These are phyloP conservation scores for Fraxinus quadrangulata DNA, from an alignment of 257 asterid species.

Conservation along the genomic window DNA sequence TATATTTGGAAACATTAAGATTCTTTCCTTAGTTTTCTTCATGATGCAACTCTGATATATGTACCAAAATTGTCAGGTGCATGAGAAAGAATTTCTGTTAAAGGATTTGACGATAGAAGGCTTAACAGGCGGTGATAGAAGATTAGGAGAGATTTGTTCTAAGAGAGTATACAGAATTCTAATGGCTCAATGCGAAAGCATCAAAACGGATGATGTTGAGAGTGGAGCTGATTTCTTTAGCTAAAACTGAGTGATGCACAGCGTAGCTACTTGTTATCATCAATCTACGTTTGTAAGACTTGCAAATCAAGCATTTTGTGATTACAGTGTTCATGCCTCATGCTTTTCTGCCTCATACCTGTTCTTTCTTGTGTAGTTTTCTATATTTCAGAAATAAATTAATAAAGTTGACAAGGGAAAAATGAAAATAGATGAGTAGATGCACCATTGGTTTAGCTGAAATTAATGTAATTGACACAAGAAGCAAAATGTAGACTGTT, in stretches of 20 bases:
- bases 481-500: neutral
- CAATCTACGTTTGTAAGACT: conserved; percentile 13
- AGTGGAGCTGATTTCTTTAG: conserved; percentile 86
- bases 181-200: conserved; percentile 82
- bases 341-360: neutral
- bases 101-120: conserved; percentile 74
- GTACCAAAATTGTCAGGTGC: conserved; percentile 54
- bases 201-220: conserved; percentile 85
- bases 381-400: neutral
- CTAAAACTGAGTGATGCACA: conserved; percentile 24
- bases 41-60: conserved; percentile 4
- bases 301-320: conserved; percentile 13
- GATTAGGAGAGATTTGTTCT: conserved; percentile 88
- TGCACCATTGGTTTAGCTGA: neutral
- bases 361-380: neutral
- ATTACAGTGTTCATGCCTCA: neutral
- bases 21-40: conserved; percentile 2
- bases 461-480: neutral
- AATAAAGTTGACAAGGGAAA: neutral
- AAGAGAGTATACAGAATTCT: conserved; percentile 87
- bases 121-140: conserved; percentile 69
- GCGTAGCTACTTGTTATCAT: neutral
- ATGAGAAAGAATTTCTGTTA: conserved; percentile 88
- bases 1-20: neutral
- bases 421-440: neutral